phyloP scores from a whole-genome alignment of 2,329 filamentous ascomycete species.

The Fusarium devonianum region DNA sequence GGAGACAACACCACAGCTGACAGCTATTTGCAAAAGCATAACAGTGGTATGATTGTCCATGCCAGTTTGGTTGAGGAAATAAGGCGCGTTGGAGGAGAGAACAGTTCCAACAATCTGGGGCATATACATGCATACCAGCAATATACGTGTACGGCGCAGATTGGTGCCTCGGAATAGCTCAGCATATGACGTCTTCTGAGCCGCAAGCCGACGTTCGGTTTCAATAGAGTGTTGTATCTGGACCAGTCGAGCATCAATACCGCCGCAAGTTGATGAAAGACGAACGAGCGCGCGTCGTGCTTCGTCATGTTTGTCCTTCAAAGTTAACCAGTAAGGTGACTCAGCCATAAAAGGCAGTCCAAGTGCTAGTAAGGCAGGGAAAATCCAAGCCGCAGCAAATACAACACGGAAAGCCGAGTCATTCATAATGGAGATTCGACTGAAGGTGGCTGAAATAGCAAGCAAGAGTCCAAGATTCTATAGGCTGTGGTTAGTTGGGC shows the following conservation, averaged over 20 bases:
- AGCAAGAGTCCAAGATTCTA: constrained; percentile 11
- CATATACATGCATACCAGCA: constrained; percentile 12
- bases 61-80: constrained; percentile 11
- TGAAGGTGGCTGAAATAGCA: constrained; percentile 10
- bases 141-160: constrained; percentile 1
- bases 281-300: not conserved
- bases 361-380: constrained; percentile 1
- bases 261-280: not conserved
- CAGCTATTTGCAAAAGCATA: constrained; percentile 6
- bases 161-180: constrained; percentile 5
- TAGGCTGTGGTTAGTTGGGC: not conserved
- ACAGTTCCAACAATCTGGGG: constrained; percentile 6
- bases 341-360: constrained; percentile 6
- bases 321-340: constrained; percentile 5
- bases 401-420: constrained; percentile 12
- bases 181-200: not conserved
- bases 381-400: constrained; percentile 4
- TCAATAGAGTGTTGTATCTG: constrained; percentile 9
- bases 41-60: constrained; percentile 7
- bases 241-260: not conserved
- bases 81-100: constrained; percentile 10
- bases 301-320: not conserved
- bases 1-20: constrained; percentile 1
- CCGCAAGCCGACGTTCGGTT: constrained; percentile 3
- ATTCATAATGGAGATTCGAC: constrained; percentile 9